phyloP scores from a whole-genome alignment of 1,284 basidiomycete genomes.

The Athelia psychrophila region DNA sequence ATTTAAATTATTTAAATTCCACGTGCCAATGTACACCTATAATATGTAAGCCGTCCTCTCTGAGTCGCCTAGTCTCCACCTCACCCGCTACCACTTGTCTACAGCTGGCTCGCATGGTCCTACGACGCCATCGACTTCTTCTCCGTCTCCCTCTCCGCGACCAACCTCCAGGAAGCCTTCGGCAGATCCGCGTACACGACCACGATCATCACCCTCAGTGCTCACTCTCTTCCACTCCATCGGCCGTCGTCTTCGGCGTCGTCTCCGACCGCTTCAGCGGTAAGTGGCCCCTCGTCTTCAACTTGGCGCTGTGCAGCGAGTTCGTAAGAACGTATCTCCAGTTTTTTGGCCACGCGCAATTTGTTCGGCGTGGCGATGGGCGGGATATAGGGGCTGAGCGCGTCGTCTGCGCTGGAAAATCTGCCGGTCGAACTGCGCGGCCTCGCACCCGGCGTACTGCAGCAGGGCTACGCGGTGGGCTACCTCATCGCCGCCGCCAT shows the following conservation, averaged over 20 bases:
- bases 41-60: too few species aligned
- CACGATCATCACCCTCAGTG: slow-evolving; percentile 92
- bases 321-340: slow-evolving; percentile 67
- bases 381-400: slow-evolving; percentile 77
- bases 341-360: slow-evolving; percentile 72
- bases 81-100: background rate
- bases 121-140: slow-evolving; percentile 86
- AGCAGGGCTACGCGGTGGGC: slow-evolving; percentile 74
- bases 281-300: slow-evolving; percentile 88
- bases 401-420: slow-evolving; percentile 84
- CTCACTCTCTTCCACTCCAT: slow-evolving; percentile 86
- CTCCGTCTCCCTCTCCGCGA: slow-evolving; percentile 74
- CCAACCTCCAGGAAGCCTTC: slow-evolving; percentile 56
- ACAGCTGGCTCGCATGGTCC: slow-evolving; percentile 76
- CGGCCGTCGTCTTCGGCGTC: slow-evolving; percentile 83
- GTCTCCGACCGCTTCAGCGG: slow-evolving; percentile 86
- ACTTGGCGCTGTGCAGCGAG: slow-evolving; percentile 71
- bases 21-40: too few species aligned
- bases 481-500: slow-evolving; percentile 68
- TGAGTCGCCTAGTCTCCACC: too few species aligned
- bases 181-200: slow-evolving; percentile 18
- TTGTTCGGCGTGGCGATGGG: slow-evolving; percentile 90
- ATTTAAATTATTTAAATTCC: too few species aligned
- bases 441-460: slow-evolving; percentile 80
- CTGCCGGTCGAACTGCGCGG: slow-evolving; percentile 87